phyloP scores from a whole-genome alignment of 345 rosid species.

The Rhodamnia argentea region DNA sequence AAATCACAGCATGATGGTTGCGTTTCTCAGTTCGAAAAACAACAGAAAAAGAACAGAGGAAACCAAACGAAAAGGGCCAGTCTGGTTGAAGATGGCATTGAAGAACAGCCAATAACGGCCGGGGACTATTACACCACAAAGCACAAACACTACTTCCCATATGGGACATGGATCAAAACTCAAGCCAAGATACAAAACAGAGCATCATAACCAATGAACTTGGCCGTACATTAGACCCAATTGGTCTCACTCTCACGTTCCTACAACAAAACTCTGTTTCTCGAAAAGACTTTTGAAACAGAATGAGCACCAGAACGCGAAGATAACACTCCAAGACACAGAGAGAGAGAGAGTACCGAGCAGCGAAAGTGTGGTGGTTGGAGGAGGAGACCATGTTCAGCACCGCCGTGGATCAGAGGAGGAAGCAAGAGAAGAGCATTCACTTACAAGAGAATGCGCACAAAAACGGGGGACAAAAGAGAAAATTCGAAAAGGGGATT shows the following conservation, averaged over 20 bases:
- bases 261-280: neutral
- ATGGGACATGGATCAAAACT: neutral
- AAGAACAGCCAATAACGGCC: neutral
- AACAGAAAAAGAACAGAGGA: neutral
- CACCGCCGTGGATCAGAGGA: neutral
- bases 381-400: neutral
- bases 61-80: neutral
- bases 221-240: neutral
- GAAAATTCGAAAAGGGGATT: neutral
- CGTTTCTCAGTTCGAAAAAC: neutral
- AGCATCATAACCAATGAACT: neutral
- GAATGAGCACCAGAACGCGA: neutral
- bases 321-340: neutral
- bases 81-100: neutral
- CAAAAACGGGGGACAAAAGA: neutral
- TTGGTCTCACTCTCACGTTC: neutral
- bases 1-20: neutral
- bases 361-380: neutral
- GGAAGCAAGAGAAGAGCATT: neutral
- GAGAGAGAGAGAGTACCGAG: neutral
- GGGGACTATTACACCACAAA: neutral
- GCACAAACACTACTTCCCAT: neutral
- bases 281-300: neutral
- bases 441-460: neutral
- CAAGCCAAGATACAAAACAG: neutral